Evolutionary conservation across 441 rosid species (phyloP).

Genomic region (Pelargonium citronellum): DNA sequence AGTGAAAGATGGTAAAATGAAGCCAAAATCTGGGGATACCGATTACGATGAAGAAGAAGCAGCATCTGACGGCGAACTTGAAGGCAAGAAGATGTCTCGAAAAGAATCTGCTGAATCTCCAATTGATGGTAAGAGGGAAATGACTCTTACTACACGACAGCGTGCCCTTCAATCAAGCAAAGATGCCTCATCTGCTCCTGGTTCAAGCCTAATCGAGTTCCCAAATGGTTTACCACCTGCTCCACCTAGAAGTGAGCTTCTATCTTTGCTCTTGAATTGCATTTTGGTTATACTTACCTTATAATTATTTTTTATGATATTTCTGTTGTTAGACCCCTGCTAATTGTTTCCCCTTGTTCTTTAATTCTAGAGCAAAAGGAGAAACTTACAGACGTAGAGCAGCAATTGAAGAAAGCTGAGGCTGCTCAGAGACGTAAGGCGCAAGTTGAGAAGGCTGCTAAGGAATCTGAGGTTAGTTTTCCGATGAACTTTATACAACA

Average conservation of each 20-base stretch:
- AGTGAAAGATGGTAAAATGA: conserved; percentile 50
- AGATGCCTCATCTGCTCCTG: conserved; percentile 42
- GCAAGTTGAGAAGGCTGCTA: conserved; percentile 85
- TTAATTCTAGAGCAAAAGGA: conserved; percentile 63
- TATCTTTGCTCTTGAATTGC: conserved; percentile 8
- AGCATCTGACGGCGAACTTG: conserved; percentile 47
- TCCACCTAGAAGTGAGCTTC: conserved; percentile 74
- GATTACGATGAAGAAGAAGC: conserved; percentile 54
- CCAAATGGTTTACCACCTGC: conserved; percentile 92
- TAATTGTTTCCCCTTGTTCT: conserved; percentile 1
- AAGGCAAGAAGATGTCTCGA: conserved; percentile 41
- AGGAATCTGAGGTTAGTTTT: conserved; percentile 67
- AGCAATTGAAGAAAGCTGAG: conserved; percentile 77
- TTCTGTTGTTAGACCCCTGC: not conserved
- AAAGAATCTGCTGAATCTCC: conserved; percentile 52
- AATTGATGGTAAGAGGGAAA: conserved; percentile 56
- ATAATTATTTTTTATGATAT: not conserved
- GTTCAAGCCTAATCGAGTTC: conserved; percentile 61
- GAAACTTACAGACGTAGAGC: conserved; percentile 75
- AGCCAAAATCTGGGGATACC: conserved; percentile 38
- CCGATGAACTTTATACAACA: conserved; percentile 8
- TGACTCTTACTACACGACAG: conserved; percentile 73
- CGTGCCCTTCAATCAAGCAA: conserved; percentile 81
- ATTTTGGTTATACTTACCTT: not conserved
- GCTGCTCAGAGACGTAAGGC: conserved; percentile 83